Evolutionary conservation across 2,329 filamentous ascomycete genomes (phyloP), one percentile per base, ranked within the genome.

Genomic region (Sarocladium brachiariae): DNA sequence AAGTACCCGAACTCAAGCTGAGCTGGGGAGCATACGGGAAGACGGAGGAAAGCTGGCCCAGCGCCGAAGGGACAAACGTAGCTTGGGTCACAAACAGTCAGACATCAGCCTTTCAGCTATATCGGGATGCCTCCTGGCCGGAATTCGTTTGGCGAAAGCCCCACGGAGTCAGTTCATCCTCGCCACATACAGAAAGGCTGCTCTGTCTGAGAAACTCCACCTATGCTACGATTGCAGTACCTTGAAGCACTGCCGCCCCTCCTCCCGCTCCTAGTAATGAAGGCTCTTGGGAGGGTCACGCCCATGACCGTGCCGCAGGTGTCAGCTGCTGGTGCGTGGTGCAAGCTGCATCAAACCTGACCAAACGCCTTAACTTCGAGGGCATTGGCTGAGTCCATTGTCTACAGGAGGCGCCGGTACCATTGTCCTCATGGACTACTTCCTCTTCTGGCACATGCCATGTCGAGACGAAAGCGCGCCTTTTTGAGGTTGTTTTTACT

Each of bases 401-500:
- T 65, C 59, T 59, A 58, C 51, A 60, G 67, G 61, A 69, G 76
- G 67, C 77, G 75, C 78, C 77, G 75, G 71, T 68, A 59, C 58
- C 55, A 60, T 23, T 9, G 39, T 51, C 19, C 25, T 46, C 16
- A 10, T 37, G 38, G 60, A 60, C 58, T 63, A 54, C 61, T 70
- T 59, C 80, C 81, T 81, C 77, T 58, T 16, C 8, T 47, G 30
- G 21, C 37, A 62, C 61, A 59, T 50, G 52, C 52, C 53, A 51
- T 55, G n/a, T 51, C 57, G 73, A 78, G 80, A 83, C 63, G 78
- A 80, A 45, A 79, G 74, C 73, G 81, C 88, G 89, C 81, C 82
- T 95, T 96, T 96, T 95, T 77, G 76, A 78, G 89, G 95, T 84
- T 89, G 91, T 70, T 81, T 96, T 96, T 95, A 88, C 86, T 79